Evolutionary conservation across 139 green algal species (phyloP).

Genomic region (Chlorella sp.): DNA sequence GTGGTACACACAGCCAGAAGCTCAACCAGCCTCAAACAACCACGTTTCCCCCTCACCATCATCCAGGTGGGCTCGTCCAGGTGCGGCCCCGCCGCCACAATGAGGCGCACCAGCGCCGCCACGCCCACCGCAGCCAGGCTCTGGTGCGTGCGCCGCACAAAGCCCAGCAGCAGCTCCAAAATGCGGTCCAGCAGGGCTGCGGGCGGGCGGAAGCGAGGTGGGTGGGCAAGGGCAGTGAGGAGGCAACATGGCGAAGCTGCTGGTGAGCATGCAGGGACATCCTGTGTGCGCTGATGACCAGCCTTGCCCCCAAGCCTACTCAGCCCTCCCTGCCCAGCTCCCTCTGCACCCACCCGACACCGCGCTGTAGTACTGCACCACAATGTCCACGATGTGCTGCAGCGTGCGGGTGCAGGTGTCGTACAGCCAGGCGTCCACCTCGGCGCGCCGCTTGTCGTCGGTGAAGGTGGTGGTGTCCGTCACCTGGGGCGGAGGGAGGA

Average conservation of each 20-base stretch:
- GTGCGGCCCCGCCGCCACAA: constrained; percentile 56
- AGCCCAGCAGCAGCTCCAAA: constrained; percentile 79
- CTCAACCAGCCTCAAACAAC: neutral
- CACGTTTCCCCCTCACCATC: constrained; percentile 45
- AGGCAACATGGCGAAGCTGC: neutral
- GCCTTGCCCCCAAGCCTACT: no score
- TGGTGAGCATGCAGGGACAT: neutral
- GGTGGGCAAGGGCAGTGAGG: neutral
- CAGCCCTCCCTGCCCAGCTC: neutral
- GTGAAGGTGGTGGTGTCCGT: constrained; percentile 92
- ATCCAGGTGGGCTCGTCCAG: constrained; percentile 68
- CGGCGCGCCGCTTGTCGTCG: constrained; percentile 71
- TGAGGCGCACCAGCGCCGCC: constrained; percentile 80
- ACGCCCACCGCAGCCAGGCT: constrained; percentile 92
- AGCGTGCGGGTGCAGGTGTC: constrained; percentile 97
- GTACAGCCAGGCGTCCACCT: constrained; percentile 96
- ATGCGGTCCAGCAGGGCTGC: constrained; percentile 72
- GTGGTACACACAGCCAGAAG: no score
- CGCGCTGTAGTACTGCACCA: constrained; percentile 81
- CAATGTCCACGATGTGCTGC: constrained; percentile 95
- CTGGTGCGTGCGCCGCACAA: constrained; percentile 86
- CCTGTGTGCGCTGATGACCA: no score
- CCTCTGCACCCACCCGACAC: neutral
- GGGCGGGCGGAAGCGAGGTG: neutral
- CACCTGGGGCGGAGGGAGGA: constrained; percentile 41